phyloP scores from a whole-genome alignment of 148 eudicot genomes.

The Rhododendron kiyosumense region DNA sequence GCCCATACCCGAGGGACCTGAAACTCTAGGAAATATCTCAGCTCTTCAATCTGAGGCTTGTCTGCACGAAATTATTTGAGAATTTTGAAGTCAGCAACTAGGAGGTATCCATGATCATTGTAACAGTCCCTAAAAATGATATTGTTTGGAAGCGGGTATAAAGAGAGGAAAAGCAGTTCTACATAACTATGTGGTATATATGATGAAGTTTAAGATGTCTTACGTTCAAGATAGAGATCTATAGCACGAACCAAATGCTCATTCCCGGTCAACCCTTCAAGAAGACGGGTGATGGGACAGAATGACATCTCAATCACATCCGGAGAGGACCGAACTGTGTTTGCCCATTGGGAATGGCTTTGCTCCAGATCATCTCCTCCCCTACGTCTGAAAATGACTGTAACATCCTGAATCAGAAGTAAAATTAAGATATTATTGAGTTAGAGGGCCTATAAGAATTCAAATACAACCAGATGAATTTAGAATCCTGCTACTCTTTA shows the following conservation, averaged over 20 bases:
- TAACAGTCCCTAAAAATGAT: neutral
- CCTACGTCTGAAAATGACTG: constrained; percentile 92
- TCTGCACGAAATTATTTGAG: constrained; percentile 40
- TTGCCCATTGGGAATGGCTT: constrained; percentile 75
- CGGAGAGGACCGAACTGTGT: constrained; percentile 69
- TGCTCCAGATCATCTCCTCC: constrained; percentile 97
- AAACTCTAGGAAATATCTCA: constrained; percentile 84
- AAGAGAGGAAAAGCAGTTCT: neutral
- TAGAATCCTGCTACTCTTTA: neutral
- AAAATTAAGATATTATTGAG: constrained; percentile 4
- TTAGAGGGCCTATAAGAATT: neutral
- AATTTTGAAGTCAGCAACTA: neutral
- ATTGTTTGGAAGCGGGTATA: neutral
- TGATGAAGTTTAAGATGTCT: constrained; percentile 18
- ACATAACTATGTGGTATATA: neutral
- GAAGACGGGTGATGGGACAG: constrained; percentile 58
- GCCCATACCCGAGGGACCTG: constrained; percentile 88
- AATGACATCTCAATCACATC: constrained; percentile 88
- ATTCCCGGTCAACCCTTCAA: constrained; percentile 61
- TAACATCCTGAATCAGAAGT: constrained; percentile 74
- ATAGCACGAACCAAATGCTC: constrained; percentile 76
- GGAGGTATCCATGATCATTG: neutral
- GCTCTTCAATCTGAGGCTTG: constrained; percentile 92
- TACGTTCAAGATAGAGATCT: constrained; percentile 78
- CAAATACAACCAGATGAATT: neutral